Base-by-base conservation (phyloP, 192 early-diverging fungal species). In the Coemansia sp. region DNA sequence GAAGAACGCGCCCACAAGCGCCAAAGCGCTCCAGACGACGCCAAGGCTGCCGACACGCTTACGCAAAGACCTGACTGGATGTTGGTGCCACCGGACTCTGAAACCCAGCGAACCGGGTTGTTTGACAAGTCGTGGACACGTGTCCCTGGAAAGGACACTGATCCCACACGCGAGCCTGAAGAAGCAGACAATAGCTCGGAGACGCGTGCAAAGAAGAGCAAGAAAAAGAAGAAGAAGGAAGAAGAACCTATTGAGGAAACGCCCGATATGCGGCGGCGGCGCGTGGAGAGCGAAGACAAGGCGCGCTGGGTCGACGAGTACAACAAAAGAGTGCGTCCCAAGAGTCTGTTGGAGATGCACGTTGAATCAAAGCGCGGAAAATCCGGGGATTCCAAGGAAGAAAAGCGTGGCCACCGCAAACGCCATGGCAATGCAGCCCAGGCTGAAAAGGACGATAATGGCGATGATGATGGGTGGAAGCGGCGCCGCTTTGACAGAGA, bases 91-190 rank as follows among this genome's bases (percentile, higher is more conserved):
- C 80, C 80, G 9, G 50, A 53, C 50, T 58, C 56, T n/a, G 56
- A 58, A 21, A 58, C 32, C 3, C 45, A 48, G 50, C 59, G 74
- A 61, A 67, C 58, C 57, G 56, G 61, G 32, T 9, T 82, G 41
- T 82, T 82, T 18, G 80, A 82, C 44, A 59, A 82, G 38, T 70
- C 68, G 45, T 82, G 80, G 80, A 82, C 80, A 16, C 71, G 65
- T 41, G 77, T 71, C 2, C 80, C 80, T 11, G 71, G 59, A 43
- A 47, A 82, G 50, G n/a, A 38, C 37, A 16, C 32, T 4, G 56
- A 26, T n/a, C 47, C 12, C 10, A 26, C 26, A 26, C 26, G 26
- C 3, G 26, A 26, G 26, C 3, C 26, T 26, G 38, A 52, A 10
- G 19, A 21, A 53, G n/a, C 43, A 1, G 43, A 44, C 13, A 12